Evolutionary conservation across 2,329 filamentous ascomycete genomes (phyloP).

Genomic region (Zymoseptoria crescenta): DNA sequence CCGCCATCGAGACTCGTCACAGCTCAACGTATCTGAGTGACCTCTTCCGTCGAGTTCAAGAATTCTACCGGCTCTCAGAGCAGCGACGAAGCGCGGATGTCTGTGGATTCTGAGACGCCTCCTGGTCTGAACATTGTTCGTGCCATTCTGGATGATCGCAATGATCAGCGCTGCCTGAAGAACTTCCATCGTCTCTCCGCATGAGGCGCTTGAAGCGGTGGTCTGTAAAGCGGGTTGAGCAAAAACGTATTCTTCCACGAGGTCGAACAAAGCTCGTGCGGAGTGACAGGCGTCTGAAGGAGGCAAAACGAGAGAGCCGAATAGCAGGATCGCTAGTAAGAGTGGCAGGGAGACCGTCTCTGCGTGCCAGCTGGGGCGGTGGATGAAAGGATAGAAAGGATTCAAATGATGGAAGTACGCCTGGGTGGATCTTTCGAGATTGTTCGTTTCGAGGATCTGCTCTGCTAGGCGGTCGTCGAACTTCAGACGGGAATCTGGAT

Average conservation of each 20-base stretch:
- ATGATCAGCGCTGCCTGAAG: not conserved
- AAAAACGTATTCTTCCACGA: not conserved
- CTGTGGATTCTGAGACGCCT: not conserved
- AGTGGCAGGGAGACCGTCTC: not conserved
- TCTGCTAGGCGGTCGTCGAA: not conserved
- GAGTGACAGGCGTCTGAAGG: not conserved
- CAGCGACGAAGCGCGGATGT: not conserved
- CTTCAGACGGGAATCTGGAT: not conserved
- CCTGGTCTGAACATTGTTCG: not conserved
- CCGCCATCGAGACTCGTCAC: not conserved
- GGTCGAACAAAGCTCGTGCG: not conserved
- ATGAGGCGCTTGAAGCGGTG: too few relatives aligned
- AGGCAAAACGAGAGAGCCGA: not conserved
- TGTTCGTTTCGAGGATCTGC: not conserved
- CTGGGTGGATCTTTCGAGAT: not conserved
- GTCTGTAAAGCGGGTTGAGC: not conserved
- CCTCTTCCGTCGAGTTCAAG: not conserved
- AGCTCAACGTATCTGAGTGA: not conserved
- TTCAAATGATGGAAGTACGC: not conserved
- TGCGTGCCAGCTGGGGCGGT: not conserved
- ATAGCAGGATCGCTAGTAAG: not conserved
- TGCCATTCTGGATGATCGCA: not conserved
- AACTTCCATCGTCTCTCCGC: not conserved
- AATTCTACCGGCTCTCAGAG: not conserved
- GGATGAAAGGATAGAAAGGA: not conserved